Conservation (phyloP, 345 rosid species). For the Laguncularia racemosa region DNA sequence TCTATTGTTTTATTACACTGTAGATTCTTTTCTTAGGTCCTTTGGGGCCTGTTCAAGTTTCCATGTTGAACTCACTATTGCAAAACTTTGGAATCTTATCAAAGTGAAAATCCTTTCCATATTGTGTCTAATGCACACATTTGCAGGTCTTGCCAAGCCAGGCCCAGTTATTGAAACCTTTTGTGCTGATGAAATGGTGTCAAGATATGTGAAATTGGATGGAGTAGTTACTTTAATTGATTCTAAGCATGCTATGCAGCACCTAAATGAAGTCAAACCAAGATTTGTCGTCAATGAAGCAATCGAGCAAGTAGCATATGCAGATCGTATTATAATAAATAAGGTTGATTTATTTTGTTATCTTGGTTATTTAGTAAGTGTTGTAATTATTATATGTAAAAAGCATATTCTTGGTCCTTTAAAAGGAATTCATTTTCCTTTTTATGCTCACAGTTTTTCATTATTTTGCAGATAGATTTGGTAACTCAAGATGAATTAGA, state of each 20-base stretch:
- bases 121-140: neutral
- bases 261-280: slow-evolving; percentile 60
- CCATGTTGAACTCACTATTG: too few relatives aligned
- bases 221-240: slow-evolving; percentile 82
- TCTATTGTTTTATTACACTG: too few relatives aligned
- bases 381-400: neutral
- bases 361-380: neutral
- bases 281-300: slow-evolving; percentile 74
- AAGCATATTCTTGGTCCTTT: neutral
- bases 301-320: slow-evolving; percentile 77
- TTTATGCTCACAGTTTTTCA: neutral
- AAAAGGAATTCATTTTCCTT: neutral
- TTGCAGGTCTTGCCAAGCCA: slow-evolving; percentile 74
- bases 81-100: too few relatives aligned
- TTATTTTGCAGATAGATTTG: slow-evolving; percentile 55
- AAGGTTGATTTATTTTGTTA: slow-evolving; percentile 30
- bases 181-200: slow-evolving; percentile 57
- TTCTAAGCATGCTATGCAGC: slow-evolving; percentile 66
- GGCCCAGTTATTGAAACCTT: slow-evolving; percentile 75
- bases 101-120: neutral
- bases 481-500: slow-evolving; percentile 44
- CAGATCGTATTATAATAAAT: slow-evolving; percentile 68
- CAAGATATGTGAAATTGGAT: slow-evolving; percentile 46
- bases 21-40: too few relatives aligned
- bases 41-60: too few relatives aligned